Evolutionary conservation across 1,139 yeast genomes (phyloP), one percentile per base, ranked within the genome.

Genomic region (Saccharomyces pastorianus): DNA sequence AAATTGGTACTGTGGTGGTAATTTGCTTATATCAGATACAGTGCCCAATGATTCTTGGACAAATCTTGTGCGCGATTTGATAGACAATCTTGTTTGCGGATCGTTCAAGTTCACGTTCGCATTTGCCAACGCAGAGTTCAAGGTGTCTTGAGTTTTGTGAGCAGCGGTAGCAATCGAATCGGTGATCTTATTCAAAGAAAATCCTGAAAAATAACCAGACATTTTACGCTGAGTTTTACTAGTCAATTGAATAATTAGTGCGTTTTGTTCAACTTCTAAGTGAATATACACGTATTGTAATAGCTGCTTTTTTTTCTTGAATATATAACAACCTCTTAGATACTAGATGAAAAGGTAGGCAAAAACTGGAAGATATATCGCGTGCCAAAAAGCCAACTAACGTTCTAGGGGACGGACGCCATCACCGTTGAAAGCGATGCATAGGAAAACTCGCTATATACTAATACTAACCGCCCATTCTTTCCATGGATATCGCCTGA

Each of bases 11-110:
- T 85, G 90, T 50, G 79, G 79, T 44, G 95, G 95, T 55, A 86
- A 76, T 66, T 85, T 88, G 58, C 87, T 80, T 52, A 78, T 78
- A 59, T 85, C 91, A 59, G 84, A 87, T 56, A 78, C 79, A 51
- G 84, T 76, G 42, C 91, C 93, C 56, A 85, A 79, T 61, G 74
- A 79, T 70, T 86, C 95, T 67, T 85, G 91, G 34, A 85, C 56
- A 48, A 62, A 63, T 50, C 68, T 63, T 17, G 65, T 64, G 28
- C 64, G 65, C 26, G 68, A 61, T 50, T 61, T 61, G n/a, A 68
- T 53, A 3, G 68, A 62, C 49, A 68, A 53, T 47, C 59, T 63
- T 4, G 69, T 63, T 44, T 66, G 64, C n/a, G 65, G 68, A 52
- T 66, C 69, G 34, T 63, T 61, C 6, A 62, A 50, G 47, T 62